Percentiles rank a stretch among this genome's conserved stretches.
Conservation (phyloP, 768 basidiomycete species). For the Pleurotus platypus region DNA sequence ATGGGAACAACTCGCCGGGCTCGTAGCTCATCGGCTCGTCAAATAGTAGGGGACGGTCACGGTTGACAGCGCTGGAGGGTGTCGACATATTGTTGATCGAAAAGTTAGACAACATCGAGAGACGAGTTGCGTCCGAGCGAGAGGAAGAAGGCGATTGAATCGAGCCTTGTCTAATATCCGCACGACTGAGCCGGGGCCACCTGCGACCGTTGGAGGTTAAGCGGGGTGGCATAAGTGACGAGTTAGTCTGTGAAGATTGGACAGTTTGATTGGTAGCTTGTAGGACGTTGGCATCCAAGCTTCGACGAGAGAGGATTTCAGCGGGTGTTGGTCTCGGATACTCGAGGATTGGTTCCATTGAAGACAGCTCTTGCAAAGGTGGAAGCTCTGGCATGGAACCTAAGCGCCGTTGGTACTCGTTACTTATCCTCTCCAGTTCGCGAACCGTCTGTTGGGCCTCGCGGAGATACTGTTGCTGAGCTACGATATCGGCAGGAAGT, state of each 20-base stretch:
- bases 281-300: slow-evolving; percentile 5
- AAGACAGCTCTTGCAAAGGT: background rate
- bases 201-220: background rate
- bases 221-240: background rate
- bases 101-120: slow-evolving; percentile 39
- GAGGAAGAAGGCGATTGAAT: slow-evolving; percentile 21
- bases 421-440: slow-evolving; percentile 4
- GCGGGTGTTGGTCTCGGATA: background rate
- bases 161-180: slow-evolving; percentile 16
- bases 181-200: slow-evolving; percentile 8
- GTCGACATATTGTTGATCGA: slow-evolving; percentile 35
- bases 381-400: slow-evolving; percentile 1
- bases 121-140: slow-evolving; percentile 22
- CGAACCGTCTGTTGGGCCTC: slow-evolving; percentile 10
- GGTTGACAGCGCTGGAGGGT: slow-evolving; percentile 25
- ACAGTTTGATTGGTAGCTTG: background rate
- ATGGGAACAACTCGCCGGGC: slow-evolving; percentile 4
- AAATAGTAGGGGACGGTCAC: slow-evolving; percentile 32
- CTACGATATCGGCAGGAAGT: slow-evolving; percentile 12
- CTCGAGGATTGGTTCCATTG: slow-evolving; percentile 5
- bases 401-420: slow-evolving; percentile 2
- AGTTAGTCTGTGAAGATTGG: slow-evolving; percentile 4
- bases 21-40: slow-evolving; percentile 36
- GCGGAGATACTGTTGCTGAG: slow-evolving; percentile 1
- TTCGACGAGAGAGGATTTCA: slow-evolving; percentile 7